phyloP scores from a whole-genome alignment of 2,329 filamentous ascomycete species.

The Leptographium flavum region DNA sequence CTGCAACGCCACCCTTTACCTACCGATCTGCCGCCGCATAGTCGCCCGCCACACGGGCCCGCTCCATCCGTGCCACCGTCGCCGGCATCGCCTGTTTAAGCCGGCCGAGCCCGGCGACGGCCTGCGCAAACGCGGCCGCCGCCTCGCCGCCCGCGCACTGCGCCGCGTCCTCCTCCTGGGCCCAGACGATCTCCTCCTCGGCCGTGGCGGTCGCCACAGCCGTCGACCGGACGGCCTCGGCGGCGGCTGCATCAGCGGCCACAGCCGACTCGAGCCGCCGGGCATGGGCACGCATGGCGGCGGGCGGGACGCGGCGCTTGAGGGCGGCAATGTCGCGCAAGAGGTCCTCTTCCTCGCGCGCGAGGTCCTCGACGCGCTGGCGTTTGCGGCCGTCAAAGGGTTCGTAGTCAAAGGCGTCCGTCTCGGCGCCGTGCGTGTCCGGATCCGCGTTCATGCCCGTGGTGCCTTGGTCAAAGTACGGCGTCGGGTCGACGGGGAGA shows the following conservation, averaged over 20 bases:
- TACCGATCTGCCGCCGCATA: constrained; percentile 34
- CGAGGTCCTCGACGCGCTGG: constrained; percentile 43
- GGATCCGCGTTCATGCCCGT: neutral
- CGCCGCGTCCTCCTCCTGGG: constrained; percentile 30
- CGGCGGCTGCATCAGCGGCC: constrained; percentile 29
- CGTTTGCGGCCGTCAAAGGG: constrained; percentile 47
- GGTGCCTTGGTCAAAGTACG: constrained; percentile 24
- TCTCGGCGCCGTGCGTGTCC: constrained; percentile 3
- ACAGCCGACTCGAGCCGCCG: constrained; percentile 24
- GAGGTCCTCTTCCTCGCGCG: constrained; percentile 47
- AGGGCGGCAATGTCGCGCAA: constrained; percentile 47
- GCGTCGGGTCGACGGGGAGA: constrained; percentile 27
- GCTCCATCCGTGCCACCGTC: constrained; percentile 50
- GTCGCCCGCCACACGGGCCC: constrained; percentile 43
- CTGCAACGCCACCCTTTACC: neutral
- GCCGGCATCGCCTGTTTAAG: constrained; percentile 47
- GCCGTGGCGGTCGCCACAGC: neutral
- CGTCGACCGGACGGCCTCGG: constrained; percentile 14
- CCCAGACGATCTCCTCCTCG: constrained; percentile 22
- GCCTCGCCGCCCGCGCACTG: neutral
- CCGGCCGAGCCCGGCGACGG: constrained; percentile 34
- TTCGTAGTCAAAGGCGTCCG: constrained; percentile 39
- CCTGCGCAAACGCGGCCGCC: constrained; percentile 22
- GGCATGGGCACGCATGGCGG: constrained; percentile 27
- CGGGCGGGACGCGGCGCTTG: constrained; percentile 37